Conservation (phyloP, 345 rosid genomes). For the Abelmoschus esculentus region DNA sequence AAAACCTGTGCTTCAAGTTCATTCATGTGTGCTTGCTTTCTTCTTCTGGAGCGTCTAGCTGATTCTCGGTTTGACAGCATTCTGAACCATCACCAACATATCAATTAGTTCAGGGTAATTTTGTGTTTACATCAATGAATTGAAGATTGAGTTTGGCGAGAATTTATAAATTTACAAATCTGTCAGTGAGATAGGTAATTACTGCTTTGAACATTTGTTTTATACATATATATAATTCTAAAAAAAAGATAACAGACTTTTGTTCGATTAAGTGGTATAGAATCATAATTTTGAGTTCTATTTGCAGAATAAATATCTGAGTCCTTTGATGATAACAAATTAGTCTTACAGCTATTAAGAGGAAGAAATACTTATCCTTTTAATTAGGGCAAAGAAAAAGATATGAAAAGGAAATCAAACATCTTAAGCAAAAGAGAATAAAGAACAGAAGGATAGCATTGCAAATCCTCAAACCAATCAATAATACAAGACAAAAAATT, state of each 20-base stretch:
- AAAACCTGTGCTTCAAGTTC: conserved; percentile 89
- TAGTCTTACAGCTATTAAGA: neutral
- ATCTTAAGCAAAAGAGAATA: neutral
- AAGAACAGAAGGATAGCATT: neutral
- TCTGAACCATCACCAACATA: conserved; percentile 39
- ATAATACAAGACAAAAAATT: neutral
- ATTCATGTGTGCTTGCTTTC: conserved; percentile 78
- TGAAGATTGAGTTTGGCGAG: neutral
- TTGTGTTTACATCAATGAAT: neutral
- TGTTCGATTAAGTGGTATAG: neutral
- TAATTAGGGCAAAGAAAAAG: neutral
- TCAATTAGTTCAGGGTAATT: conserved; percentile 1
- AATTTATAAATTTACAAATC: neutral
- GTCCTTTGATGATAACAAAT: conserved; percentile 5
- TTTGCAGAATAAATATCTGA: neutral
- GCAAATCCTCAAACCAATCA: conserved; percentile 4
- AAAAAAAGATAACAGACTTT: neutral
- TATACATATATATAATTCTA: neutral
- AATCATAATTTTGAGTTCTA: neutral
- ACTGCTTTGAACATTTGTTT: neutral
- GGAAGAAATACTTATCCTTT: neutral
- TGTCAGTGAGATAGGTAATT: neutral
- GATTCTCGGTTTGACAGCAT: conserved; percentile 98
- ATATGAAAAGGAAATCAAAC: neutral
- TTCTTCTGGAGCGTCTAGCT: conserved; percentile 92